Base-by-base conservation (phyloP, 306 rosid species). In the Citrullus mucosospermus region DNA sequence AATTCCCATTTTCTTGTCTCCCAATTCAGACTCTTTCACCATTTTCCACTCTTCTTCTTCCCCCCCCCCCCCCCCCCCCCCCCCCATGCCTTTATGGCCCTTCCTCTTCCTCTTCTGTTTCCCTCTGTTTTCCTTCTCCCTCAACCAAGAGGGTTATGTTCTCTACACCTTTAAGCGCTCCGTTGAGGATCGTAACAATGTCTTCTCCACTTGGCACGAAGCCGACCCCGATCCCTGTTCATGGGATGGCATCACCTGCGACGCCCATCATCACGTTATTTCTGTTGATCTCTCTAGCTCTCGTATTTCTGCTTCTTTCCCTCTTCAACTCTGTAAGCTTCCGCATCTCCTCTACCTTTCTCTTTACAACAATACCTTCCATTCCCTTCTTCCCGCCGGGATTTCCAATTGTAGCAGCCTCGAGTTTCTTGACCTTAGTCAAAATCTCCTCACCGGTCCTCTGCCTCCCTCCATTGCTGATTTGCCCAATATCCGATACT, bases 361-460 rank as follows among this genome's bases (percentile, higher is more conserved):
- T 25, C 83, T 95, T 77, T 84, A 3, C 82, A 91, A 91, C 85
- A 95, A 92, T 90, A 87, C 92, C 85, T 85, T 95, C 71, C 85
- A 85, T 85, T 61, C 87, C 76, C 72, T 89, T n/a, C 92, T 92
- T 44, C 89, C 96, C 2, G 30, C 38, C 0, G 83, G 82, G 0
- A 78, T 92, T 81, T 81, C 93, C 61, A 56, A 82, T 36, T 95
- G 97, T 75, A 60, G 28, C 8, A 41, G 20, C 28, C 92, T 95
- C 77, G 22, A 62, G 22, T 87, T 83, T 75, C 92, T 95, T 38
- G 93, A 95, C 88, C 91, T 95, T 70, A 56, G 96, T 15, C 92
- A 95, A 84, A 95, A 95, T 70, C 91, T 92, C 58, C 90, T 95
- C 83, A 87, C 93, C 16, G 97, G 98, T 16, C 0, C 83, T 5